Conservation (phyloP, 78 protist genomes). For the Dictyostelium intermedium region DNA sequence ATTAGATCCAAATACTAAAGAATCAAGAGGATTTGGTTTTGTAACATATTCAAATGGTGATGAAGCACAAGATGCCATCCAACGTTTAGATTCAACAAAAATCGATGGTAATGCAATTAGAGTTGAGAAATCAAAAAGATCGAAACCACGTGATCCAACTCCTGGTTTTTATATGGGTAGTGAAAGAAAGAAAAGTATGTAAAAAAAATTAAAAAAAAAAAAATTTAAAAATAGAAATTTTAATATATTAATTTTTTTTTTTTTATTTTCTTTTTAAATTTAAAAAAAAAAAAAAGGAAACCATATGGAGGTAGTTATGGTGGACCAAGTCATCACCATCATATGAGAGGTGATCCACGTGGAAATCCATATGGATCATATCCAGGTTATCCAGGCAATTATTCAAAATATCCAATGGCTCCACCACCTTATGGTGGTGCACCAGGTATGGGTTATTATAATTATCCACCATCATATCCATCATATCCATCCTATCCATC, state of each 20-base stretch:
- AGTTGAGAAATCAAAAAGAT: slow-evolving; percentile 63
- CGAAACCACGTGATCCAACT: slow-evolving; percentile 65
- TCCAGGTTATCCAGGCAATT: slow-evolving; percentile 15
- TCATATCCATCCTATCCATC: slow-evolving; percentile 10
- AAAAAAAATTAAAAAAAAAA: not conserved
- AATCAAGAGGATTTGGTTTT: slow-evolving; percentile 67
- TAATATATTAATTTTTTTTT: not conserved
- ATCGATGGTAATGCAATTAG: slow-evolving; percentile 52
- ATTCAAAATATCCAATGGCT: slow-evolving; percentile 19
- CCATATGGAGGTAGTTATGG: not conserved
- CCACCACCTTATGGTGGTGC: slow-evolving; percentile 43
- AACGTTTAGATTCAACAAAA: slow-evolving; percentile 27
- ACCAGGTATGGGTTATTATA: slow-evolving; percentile 38
- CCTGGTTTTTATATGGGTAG: slow-evolving; percentile 73
- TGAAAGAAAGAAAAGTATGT: slow-evolving; percentile 37
- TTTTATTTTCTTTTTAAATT: not conserved
- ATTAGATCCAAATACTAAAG: slow-evolving; percentile 70
- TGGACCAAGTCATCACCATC: slow-evolving; percentile 28
- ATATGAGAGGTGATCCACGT: slow-evolving; percentile 6
- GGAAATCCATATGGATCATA: not conserved
- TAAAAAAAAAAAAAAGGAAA: not conserved
- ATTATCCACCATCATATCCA: slow-evolving; percentile 31
- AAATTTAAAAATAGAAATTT: not conserved
- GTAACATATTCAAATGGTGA: slow-evolving; percentile 19
- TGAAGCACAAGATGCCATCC: slow-evolving; percentile 62